Conservation (phyloP, 805 yeast genomes). For the Yamadazyma scolyti region DNA sequence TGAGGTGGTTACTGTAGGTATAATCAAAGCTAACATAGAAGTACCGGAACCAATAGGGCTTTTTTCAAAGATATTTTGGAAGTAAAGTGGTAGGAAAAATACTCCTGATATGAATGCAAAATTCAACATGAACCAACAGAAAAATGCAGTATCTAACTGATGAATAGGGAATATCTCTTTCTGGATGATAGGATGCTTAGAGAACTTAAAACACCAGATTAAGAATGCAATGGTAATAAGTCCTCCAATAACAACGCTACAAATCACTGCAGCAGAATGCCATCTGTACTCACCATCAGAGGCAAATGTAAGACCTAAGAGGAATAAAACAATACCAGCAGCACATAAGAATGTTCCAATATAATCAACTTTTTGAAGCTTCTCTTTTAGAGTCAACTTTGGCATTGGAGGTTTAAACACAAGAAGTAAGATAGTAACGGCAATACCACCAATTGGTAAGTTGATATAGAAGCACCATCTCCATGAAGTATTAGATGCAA, state of each 20-base stretch:
- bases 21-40: constrained; percentile 39
- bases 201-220: constrained; percentile 38
- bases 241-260: constrained; percentile 45
- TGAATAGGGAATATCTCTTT: constrained; percentile 36
- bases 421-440: constrained; percentile 31
- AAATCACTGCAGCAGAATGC: constrained; percentile 51
- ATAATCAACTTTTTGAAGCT: constrained; percentile 43
- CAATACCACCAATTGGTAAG: constrained; percentile 58
- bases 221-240: constrained; percentile 26
- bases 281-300: constrained; percentile 43
- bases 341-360: constrained; percentile 41
- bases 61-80: constrained; percentile 43
- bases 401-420: constrained; percentile 47
- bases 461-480: constrained; percentile 74
- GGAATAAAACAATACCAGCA: constrained; percentile 39
- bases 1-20: constrained; percentile 36
- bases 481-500: constrained; percentile 58
- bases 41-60: constrained; percentile 45
- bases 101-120: constrained; percentile 4
- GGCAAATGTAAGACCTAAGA: constrained; percentile 51
- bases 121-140: too few species aligned
- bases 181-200: constrained; percentile 45
- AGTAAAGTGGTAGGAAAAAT: constrained; percentile 34
- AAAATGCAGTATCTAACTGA: constrained; percentile 36
- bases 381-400: constrained; percentile 30